phyloP scores from a whole-genome alignment of 441 rosid genomes.

The Populus hybrid region DNA sequence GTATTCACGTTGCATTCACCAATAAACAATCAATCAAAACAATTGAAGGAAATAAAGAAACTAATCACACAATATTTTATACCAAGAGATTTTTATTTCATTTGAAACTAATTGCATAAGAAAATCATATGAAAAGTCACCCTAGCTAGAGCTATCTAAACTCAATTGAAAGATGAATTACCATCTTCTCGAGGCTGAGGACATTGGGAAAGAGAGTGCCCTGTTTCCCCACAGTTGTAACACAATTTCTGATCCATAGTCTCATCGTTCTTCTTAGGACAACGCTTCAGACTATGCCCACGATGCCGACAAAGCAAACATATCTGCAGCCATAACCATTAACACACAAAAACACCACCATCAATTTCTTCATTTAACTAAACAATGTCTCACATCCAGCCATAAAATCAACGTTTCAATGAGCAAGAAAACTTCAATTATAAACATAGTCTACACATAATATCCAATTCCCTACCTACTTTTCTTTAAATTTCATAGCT shows the following conservation, averaged over 20 bases:
- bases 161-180: conserved; percentile 19
- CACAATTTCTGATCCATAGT: conserved; percentile 57
- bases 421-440: not conserved
- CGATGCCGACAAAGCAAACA: conserved; percentile 83
- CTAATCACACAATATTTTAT: not conserved
- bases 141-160: not conserved
- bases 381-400: not conserved
- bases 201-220: conserved; percentile 79
- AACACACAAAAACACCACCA: not conserved
- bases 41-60: not conserved
- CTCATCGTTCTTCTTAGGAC: conserved; percentile 66
- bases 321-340: conserved; percentile 43
- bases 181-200: conserved; percentile 76
- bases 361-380: not conserved
- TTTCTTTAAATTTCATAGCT: not conserved
- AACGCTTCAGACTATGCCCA: conserved; percentile 86
- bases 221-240: conserved; percentile 78
- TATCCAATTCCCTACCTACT: not conserved
- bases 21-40: not conserved
- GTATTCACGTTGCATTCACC: not conserved
- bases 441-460: not conserved
- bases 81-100: not conserved
- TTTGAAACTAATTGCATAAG: not conserved
- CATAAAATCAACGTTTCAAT: not conserved
- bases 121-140: not conserved